A percentile compares a stretch with the other conserved stretches of the same genome.
These are phyloP conservation scores for Rhodomyrtus psidioides DNA, from an alignment of 441 rosid species.

Conservation along the genomic window DNA sequence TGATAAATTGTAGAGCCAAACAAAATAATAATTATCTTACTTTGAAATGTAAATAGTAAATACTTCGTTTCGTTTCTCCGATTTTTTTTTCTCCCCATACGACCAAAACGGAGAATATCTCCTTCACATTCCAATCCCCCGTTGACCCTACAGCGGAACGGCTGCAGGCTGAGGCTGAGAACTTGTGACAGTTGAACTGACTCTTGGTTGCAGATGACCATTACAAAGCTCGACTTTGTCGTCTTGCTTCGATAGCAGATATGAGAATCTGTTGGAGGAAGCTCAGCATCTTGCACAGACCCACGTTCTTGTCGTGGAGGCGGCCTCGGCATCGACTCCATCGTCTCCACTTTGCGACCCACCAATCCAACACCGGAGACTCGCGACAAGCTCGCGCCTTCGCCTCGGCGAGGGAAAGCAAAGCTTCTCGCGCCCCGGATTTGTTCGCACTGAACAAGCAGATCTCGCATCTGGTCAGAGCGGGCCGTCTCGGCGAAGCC, in stretches of 20 bases:
- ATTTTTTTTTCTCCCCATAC: not conserved
- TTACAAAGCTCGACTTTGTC: not conserved
- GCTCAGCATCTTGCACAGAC: not conserved
- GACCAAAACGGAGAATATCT: not conserved
- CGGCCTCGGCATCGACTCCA: not conserved
- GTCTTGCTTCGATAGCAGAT: not conserved
- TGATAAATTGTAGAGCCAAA: too few species aligned
- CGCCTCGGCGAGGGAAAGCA: not conserved
- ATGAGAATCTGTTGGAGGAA: not conserved
- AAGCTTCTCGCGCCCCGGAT: not conserved
- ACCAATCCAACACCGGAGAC: not conserved
- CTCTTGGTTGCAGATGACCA: not conserved
- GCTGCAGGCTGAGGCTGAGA: not conserved
- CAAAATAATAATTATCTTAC: too few species aligned
- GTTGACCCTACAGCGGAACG: not conserved
- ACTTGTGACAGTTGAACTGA: not conserved
- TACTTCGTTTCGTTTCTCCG: not conserved
- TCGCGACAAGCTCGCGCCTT: not conserved
- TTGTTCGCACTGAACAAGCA: conserved; percentile 27
- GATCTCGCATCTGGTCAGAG: conserved; percentile 32
- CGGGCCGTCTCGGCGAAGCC: conserved; percentile 38
- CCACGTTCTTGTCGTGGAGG: not conserved
- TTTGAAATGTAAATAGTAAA: not conserved
- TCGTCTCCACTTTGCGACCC: not conserved
- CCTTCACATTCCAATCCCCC: not conserved